A percentile compares a stretch with the other conserved stretches of the same genome.
These are phyloP conservation scores for Aspergillus sp. DNA, from an alignment of 2,329 filamentous ascomycete species.

Conservation along the genomic window DNA sequence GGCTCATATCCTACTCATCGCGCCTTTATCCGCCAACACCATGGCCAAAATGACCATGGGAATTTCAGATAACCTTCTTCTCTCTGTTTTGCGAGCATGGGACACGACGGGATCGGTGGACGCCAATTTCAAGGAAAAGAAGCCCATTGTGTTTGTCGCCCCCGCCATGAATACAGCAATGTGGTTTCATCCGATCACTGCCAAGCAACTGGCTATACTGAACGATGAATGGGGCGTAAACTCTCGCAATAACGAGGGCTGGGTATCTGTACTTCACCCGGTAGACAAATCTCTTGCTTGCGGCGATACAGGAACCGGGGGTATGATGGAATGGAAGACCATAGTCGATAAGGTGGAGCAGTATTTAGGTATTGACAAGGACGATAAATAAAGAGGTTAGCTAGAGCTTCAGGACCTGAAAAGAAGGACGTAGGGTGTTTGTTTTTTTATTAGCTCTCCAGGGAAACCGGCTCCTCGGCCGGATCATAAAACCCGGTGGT, in stretches of 20 bases:
- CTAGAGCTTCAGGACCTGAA: background rate
- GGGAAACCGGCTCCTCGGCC: background rate
- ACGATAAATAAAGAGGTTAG: background rate
- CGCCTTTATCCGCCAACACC: slow-evolving; percentile 80
- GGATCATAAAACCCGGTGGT: slow-evolving; percentile 30
- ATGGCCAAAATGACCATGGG: slow-evolving; percentile 82
- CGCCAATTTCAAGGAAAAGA: slow-evolving; percentile 33
- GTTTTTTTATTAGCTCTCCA: background rate
- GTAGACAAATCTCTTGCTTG: slow-evolving; percentile 79
- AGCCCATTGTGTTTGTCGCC: slow-evolving; percentile 72
- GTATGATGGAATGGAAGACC: slow-evolving; percentile 78
- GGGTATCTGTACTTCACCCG: slow-evolving; percentile 73
- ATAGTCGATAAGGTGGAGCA: slow-evolving; percentile 69
- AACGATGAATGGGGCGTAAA: slow-evolving; percentile 71
- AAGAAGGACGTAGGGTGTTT: background rate
- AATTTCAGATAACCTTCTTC: slow-evolving; percentile 73
- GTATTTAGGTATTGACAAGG: slow-evolving; percentile 18
- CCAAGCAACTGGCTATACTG: slow-evolving; percentile 68
- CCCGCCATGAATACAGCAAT: slow-evolving; percentile 88
- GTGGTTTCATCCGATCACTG: slow-evolving; percentile 84
- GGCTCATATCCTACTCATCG: slow-evolving; percentile 79
- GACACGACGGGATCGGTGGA: slow-evolving; percentile 70
- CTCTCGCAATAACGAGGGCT: slow-evolving; percentile 44
- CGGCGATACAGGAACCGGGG: slow-evolving; percentile 78
- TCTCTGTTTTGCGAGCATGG: slow-evolving; percentile 81